phyloP scores from a whole-genome alignment of 2,329 filamentous ascomycete species.

The Cladorrhinum sp. region DNA sequence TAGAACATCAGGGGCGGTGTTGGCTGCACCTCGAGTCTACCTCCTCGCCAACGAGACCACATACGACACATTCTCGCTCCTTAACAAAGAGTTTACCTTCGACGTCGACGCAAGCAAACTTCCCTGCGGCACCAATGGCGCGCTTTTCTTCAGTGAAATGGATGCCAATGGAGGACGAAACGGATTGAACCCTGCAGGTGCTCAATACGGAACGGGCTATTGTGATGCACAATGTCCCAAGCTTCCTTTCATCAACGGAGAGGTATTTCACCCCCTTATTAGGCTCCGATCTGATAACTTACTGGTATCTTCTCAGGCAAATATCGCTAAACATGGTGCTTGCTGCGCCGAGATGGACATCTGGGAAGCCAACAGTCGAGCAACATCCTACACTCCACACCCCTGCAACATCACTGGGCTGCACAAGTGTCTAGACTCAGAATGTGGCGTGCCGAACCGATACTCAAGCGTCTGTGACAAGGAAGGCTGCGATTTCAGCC shows the following conservation, averaged over 20 bases:
- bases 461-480: constrained; percentile 38
- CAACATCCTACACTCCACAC: too few species aligned
- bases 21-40: too few species aligned
- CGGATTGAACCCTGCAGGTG: constrained; percentile 47
- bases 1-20: too few species aligned
- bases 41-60: constrained; percentile 51
- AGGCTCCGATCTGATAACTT: too few species aligned
- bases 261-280: neutral
- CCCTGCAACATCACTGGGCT: too few species aligned
- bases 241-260: constrained; percentile 7
- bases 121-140: constrained; percentile 63
- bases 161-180: constrained; percentile 55
- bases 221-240: constrained; percentile 50
- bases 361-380: too few species aligned
- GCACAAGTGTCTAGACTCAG: too few species aligned
- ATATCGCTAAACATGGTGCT: too few species aligned
- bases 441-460: too few species aligned
- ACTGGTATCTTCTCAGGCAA: too few species aligned
- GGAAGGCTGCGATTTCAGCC: constrained; percentile 34
- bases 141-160: constrained; percentile 61
- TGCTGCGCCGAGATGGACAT: too few species aligned
- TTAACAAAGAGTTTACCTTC: constrained; percentile 59
- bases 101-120: constrained; percentile 61
- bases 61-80: constrained; percentile 56
- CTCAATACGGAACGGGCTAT: constrained; percentile 57